Evolutionary conservation across 2,329 filamentous ascomycete species (phyloP).

Genomic region (Ceratocystis diversiconidia): DNA sequence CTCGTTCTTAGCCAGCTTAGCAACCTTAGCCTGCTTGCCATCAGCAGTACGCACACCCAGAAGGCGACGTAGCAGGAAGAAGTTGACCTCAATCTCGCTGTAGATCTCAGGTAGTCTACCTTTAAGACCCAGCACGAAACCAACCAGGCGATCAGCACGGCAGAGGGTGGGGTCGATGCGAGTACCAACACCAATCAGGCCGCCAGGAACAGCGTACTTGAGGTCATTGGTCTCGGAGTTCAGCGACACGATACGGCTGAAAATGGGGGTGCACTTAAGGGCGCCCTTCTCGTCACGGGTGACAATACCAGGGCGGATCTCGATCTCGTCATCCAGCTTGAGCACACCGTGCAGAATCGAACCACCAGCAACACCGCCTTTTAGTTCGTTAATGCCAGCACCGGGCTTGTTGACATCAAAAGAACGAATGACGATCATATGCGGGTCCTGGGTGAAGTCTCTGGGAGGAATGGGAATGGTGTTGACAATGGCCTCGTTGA

Average conservation of each 20-base stretch:
- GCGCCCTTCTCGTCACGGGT: slow-evolving; percentile 86
- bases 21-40: slow-evolving; percentile 98
- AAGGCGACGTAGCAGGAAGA: slow-evolving; percentile 87
- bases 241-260: slow-evolving; percentile 83
- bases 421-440: slow-evolving; percentile 98
- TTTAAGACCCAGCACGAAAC: slow-evolving; percentile 91
- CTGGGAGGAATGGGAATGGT: slow-evolving; percentile 84
- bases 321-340: slow-evolving; percentile 94
- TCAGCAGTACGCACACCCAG: slow-evolving; percentile 96
- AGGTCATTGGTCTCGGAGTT: slow-evolving; percentile 98
- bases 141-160: slow-evolving; percentile 95
- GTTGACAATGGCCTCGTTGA: slow-evolving; percentile 90
- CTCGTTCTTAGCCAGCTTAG: slow-evolving; percentile 95
- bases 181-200: slow-evolving; percentile 95
- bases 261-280: slow-evolving; percentile 94
- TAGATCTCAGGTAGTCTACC: slow-evolving; percentile 92
- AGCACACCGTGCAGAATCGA: slow-evolving; percentile 92
- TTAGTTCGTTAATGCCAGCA: slow-evolving; percentile 94
- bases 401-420: slow-evolving; percentile 99
- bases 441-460: slow-evolving; percentile 82
- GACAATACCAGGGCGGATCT: slow-evolving; percentile 97
- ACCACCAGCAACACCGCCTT: slow-evolving; percentile 96
- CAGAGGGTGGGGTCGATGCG: slow-evolving; percentile 95
- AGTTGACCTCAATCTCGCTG: slow-evolving; percentile 97
- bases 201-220: slow-evolving; percentile 95